Base-by-base conservation (phyloP, 2,329 filamentous ascomycete genomes). In the Penicillium sp. region DNA sequence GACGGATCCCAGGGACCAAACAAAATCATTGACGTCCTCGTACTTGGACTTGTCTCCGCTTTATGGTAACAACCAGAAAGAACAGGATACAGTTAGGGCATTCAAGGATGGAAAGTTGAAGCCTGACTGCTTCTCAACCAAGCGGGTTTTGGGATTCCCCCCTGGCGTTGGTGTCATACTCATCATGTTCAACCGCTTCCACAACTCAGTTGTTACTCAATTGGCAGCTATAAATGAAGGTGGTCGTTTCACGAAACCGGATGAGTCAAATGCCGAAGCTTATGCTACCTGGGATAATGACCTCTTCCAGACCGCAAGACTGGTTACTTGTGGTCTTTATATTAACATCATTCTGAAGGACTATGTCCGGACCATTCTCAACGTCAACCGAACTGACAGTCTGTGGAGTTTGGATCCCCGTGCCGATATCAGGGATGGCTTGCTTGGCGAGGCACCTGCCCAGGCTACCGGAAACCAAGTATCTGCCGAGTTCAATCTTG, bases 1-100 rank as follows among this genome's bases (percentile, higher is more conserved):
- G 37, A 89, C 86, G 2, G 83, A 82, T 62, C 82, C 84, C 27
- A 75, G 75, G 6, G 85, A 91, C 68, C 80, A 78, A 65, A 83
- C 82, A 53, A 83, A 82, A 52, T 87, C 84, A 0, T 77, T 84
- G 58, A 89, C 86, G 0, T 90, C 87, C 0, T 90, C 87, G 0
- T 91, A 91, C 59, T 80, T 91, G 25, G 88, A 91, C 65, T 76
- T 92, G 1, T 80, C 86, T 0, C 88, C 88, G 0, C 75, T 91
- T 3, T 91, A 91, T 60, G 89, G 89, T 4, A 87, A 82, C 48
- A 84, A 83, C 41, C 78, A 83, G 63, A 74, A 77, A 27, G 84
- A 88, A 59, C 86, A 89, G 64, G 75, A 85, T 46, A 70, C 77
- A 58, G 82, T 90, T 65, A 79, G 87, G 25, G 86, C 84, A 1